A percentile compares a stretch with the other conserved stretches of the same genome.
Conservation (phyloP, 73 alveolate genomes). For the Stentor coeruleus region DNA sequence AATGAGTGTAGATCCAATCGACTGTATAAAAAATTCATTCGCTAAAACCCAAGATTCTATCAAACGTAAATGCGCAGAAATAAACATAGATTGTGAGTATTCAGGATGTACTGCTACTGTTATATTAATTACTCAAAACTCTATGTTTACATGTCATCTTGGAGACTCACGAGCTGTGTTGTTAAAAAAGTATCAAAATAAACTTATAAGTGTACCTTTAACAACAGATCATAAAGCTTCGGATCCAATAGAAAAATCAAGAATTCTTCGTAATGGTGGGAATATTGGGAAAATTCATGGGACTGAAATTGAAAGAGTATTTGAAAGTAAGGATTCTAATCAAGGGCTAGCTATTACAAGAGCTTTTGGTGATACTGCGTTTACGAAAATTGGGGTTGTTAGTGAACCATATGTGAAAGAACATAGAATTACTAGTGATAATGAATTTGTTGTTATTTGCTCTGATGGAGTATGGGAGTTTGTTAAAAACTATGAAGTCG, state of each 20-base stretch:
- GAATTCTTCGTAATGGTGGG: conserved; percentile 31
- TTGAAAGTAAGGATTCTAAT: conserved; percentile 57
- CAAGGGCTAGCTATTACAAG: conserved; percentile 74
- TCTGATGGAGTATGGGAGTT: conserved; percentile 35
- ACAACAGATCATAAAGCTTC: conserved; percentile 61
- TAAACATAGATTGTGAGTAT: neutral
- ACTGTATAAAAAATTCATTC: conserved; percentile 7
- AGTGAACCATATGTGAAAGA: conserved; percentile 56
- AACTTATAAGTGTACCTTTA: conserved; percentile 1
- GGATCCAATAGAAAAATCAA: conserved; percentile 42
- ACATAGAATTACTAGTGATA: neutral
- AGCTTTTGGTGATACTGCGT: conserved; percentile 74
- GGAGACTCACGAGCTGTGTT: conserved; percentile 38
- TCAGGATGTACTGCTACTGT: conserved; percentile 32
- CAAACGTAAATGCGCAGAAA: neutral
- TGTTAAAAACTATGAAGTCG: neutral
- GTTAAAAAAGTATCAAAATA: neutral
- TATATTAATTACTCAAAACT: neutral
- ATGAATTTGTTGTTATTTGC: conserved; percentile 20
- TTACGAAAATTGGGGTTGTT: conserved; percentile 71
- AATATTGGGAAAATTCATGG: conserved; percentile 13
- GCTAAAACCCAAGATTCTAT: too few species aligned
- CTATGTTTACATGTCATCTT: conserved; percentile 26
- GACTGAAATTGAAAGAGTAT: conserved; percentile 29
- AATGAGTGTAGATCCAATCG: conserved; percentile 3